phyloP scores from a whole-genome alignment of 768 basidiomycete genomes.

The Exidia glandulosa region DNA sequence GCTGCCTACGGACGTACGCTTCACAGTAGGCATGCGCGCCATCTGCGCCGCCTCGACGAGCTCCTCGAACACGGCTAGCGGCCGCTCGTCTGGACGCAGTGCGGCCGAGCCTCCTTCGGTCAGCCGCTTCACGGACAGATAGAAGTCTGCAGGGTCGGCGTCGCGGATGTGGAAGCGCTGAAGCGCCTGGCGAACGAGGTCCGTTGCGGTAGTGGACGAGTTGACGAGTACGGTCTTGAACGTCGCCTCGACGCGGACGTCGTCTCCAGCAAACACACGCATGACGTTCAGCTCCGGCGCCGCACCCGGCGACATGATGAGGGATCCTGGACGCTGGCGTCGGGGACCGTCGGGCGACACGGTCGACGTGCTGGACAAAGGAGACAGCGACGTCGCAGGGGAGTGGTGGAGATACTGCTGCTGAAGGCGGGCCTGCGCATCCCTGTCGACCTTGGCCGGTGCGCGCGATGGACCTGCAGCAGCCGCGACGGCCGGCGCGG shows the following conservation, averaged over 20 bases:
- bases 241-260: slow-evolving; percentile 86
- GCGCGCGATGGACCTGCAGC: too few relatives aligned
- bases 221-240: slow-evolving; percentile 97
- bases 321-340: slow-evolving; percentile 65
- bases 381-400: slow-evolving; percentile 66
- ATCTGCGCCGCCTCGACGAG: slow-evolving; percentile 61
- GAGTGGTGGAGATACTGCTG: slow-evolving; percentile 82
- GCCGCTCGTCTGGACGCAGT: slow-evolving; percentile 60
- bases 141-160: slow-evolving; percentile 50
- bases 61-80: slow-evolving; percentile 81
- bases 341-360: slow-evolving; percentile 33
- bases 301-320: slow-evolving; percentile 52
- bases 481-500: slow-evolving; percentile 4
- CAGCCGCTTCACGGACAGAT: slow-evolving; percentile 80
- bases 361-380: slow-evolving; percentile 44
- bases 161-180: slow-evolving; percentile 82
- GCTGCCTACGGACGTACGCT: slow-evolving; percentile 85
- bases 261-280: slow-evolving; percentile 87
- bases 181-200: slow-evolving; percentile 84
- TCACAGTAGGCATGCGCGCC: slow-evolving; percentile 68
- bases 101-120: slow-evolving; percentile 81
- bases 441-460: slow-evolving; percentile 82
- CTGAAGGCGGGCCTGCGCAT: slow-evolving; percentile 74
- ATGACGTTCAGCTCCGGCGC: slow-evolving; percentile 86
- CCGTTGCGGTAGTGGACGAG: slow-evolving; percentile 67